Evolutionary conservation across 2,329 filamentous ascomycete genomes (phyloP).

Genomic region (Apiospora aurea): DNA sequence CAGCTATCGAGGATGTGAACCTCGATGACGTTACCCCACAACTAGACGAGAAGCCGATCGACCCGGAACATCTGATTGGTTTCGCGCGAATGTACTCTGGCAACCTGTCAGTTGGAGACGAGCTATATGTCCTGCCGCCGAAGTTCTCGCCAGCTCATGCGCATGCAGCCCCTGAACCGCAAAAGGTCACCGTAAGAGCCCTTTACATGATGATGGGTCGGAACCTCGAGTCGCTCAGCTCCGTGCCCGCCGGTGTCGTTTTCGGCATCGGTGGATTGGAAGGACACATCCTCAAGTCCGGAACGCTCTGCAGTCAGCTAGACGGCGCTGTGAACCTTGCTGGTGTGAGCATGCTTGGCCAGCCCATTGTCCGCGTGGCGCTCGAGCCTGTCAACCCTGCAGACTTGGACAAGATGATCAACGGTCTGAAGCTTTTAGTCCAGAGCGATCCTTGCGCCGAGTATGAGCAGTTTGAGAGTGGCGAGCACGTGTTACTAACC

Average conservation of each 20-base stretch:
- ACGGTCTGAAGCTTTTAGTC: conserved; percentile 83
- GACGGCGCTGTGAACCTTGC: conserved; percentile 90
- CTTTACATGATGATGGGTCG: conserved; percentile 97
- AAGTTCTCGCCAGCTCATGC: conserved; percentile 89
- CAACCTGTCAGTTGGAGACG: conserved; percentile 86
- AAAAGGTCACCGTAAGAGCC: conserved; percentile 84
- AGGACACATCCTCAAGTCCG: conserved; percentile 93
- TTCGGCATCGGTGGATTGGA: conserved; percentile 95
- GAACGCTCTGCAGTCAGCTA: conserved; percentile 87
- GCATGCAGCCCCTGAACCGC: conserved; percentile 73
- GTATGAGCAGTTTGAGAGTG: conserved; percentile 91
- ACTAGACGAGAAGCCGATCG: conserved; percentile 64
- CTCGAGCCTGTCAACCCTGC: conserved; percentile 91
- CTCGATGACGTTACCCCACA: conserved; percentile 60
- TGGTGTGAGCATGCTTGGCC: conserved; percentile 78
- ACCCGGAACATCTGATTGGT: conserved; percentile 89
- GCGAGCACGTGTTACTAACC: conserved; percentile 93
- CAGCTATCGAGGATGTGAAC: conserved; percentile 66
- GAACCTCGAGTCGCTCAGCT: conserved; percentile 80
- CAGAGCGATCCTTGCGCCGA: conserved; percentile 96
- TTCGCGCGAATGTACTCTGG: conserved; percentile 96
- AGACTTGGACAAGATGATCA: conserved; percentile 94
- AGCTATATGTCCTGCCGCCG: conserved; percentile 87
- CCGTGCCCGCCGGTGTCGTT: conserved; percentile 90
- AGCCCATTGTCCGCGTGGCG: conserved; percentile 94